phyloP scores from a whole-genome alignment of 2,329 filamentous ascomycete species.

The Beauveria varroae region DNA sequence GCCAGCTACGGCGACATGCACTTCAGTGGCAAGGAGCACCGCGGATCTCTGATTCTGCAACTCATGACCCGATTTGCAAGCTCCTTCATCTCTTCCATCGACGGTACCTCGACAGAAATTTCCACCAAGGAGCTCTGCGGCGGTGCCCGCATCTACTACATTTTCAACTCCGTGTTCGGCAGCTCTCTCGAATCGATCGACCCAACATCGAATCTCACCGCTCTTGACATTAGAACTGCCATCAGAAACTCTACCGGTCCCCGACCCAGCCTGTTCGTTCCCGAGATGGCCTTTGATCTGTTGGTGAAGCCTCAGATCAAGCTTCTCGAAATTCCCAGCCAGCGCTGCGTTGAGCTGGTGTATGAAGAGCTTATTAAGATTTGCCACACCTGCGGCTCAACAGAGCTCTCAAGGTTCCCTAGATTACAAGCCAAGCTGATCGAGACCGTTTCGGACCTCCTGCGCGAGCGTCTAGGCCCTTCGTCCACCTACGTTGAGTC shows the following conservation, averaged over 20 bases:
- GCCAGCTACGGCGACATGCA: conserved; percentile 97
- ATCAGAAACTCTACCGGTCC: conserved; percentile 98
- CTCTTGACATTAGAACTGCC: conserved; percentile 89
- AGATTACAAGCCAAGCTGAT: conserved; percentile 94
- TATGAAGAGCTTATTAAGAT: conserved; percentile 99
- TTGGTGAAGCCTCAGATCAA: conserved; percentile 99
- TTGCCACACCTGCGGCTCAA: conserved; percentile 95
- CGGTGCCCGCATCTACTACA: conserved; percentile 94
- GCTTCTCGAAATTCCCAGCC: conserved; percentile 85
- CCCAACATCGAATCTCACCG: conserved; percentile 88
- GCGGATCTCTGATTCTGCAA: conserved; percentile 89
- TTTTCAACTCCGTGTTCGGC: conserved; percentile 97
- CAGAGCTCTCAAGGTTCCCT: conserved; percentile 85
- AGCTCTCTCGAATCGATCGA: conserved; percentile 95
- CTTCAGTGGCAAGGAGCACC: conserved; percentile 94
- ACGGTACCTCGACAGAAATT: conserved; percentile 96
- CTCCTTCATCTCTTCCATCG: conserved; percentile 96
- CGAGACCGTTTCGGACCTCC: conserved; percentile 91
- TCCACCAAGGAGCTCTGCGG: conserved; percentile 97
- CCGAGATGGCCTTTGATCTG: conserved; percentile 94
- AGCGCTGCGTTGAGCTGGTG: conserved; percentile 93
- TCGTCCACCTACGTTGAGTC: conserved; percentile 90
- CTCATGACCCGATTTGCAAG: conserved; percentile 97
- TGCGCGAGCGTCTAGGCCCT: conserved; percentile 86
- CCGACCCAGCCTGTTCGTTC: conserved; percentile 90